phyloP scores from a whole-genome alignment of 2,329 filamentous ascomycete genomes.

The Sporothrix brunneoviolacea region DNA sequence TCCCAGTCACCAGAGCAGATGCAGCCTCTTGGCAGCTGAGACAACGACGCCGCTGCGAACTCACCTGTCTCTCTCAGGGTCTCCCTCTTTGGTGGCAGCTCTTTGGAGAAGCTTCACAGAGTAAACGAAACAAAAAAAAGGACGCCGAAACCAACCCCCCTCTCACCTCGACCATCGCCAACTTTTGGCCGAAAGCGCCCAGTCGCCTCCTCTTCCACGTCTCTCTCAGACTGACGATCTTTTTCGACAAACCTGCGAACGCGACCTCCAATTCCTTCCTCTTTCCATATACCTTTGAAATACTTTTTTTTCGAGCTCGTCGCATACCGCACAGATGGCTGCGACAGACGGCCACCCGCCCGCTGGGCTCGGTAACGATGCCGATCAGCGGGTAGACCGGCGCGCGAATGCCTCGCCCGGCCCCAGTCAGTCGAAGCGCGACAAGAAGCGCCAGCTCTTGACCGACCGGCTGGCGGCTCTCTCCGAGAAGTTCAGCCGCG shows the following conservation, averaged over 20 bases:
- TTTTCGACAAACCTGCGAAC: too few relatives aligned
- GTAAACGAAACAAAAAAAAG: not conserved
- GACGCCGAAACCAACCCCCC: not conserved
- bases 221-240: not conserved
- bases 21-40: not conserved
- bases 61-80: too few relatives aligned
- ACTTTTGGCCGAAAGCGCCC: not conserved
- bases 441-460: constrained; percentile 80
- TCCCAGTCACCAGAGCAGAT: not conserved
- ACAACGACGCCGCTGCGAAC: too few relatives aligned
- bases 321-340: constrained; percentile 8
- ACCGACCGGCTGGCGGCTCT: constrained; percentile 72
- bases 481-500: constrained; percentile 69
- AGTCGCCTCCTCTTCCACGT: not conserved
- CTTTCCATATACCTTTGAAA: too few relatives aligned
- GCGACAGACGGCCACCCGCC: constrained; percentile 11
- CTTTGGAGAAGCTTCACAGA: too few relatives aligned
- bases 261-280: too few relatives aligned
- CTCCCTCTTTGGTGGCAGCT: too few relatives aligned
- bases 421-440: constrained; percentile 65
- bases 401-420: constrained; percentile 28
- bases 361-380: constrained; percentile 9
- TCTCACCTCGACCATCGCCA: not conserved
- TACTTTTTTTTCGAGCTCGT: not conserved
- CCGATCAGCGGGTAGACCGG: constrained; percentile 20